Percentiles rank a stretch among this genome's conserved stretches.
These are phyloP conservation scores for Boehmeria nivea DNA, from an alignment of 306 rosid species.

Conservation along the genomic window DNA sequence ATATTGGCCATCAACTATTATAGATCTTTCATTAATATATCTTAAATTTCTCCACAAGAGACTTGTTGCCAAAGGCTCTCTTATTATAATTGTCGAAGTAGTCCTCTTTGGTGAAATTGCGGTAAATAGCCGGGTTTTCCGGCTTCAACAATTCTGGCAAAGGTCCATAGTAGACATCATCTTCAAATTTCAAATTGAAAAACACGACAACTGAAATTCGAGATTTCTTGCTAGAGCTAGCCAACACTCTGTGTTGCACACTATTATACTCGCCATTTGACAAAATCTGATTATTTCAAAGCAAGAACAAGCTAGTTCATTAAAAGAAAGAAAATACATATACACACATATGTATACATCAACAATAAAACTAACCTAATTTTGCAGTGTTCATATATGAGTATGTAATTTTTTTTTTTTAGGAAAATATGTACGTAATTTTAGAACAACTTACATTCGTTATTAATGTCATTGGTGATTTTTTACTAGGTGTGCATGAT, in stretches of 20 bases:
- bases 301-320: too few relatives aligned
- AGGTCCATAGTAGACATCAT: conserved; percentile 30
- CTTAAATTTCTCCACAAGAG: conserved; percentile 20
- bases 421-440: background rate
- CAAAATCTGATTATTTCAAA: conserved; percentile 9
- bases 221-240: conserved; percentile 17
- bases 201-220: conserved; percentile 23
- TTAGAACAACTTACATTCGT: too few relatives aligned
- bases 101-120: conserved; percentile 20
- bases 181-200: conserved; percentile 22
- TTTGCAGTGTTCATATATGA: too few relatives aligned
- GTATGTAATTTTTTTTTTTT: too few relatives aligned
- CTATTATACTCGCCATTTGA: conserved; percentile 36
- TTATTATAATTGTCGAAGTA: conserved; percentile 7
- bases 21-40: too few relatives aligned
- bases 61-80: conserved; percentile 29
- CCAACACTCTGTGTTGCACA: conserved; percentile 15
- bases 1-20: too few relatives aligned
- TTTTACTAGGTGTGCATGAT: too few relatives aligned
- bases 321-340: too few relatives aligned
- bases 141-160: conserved; percentile 25
- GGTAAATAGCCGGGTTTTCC: conserved; percentile 6
- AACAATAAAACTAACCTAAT: too few relatives aligned
- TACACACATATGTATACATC: too few relatives aligned
- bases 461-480: too few relatives aligned